Percentiles rank a stretch among this genome's conserved stretches.
Conservation (phyloP, 2,329 filamentous ascomycete genomes). For the Pseudogymnoascus sp. region DNA sequence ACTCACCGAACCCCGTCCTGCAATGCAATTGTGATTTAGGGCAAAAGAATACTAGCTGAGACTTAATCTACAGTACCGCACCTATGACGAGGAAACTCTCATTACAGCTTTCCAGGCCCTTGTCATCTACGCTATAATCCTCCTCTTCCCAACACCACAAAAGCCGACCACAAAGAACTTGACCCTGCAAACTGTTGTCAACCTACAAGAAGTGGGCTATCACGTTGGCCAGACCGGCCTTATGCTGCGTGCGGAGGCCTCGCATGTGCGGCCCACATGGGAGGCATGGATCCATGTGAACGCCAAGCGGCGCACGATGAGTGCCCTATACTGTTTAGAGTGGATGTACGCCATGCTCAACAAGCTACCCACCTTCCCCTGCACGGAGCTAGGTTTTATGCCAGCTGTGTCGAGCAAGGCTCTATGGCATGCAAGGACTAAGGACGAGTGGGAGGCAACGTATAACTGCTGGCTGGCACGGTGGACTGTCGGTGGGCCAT, state of each 20-base stretch:
- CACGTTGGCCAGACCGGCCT: slow-evolving; percentile 29
- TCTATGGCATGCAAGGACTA: slow-evolving; percentile 31
- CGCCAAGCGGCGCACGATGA: slow-evolving; percentile 40
- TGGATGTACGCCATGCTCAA: slow-evolving; percentile 34
- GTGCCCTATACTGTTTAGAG: slow-evolving; percentile 31
- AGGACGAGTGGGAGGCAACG: slow-evolving; percentile 28
- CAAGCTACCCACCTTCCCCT: slow-evolving; percentile 29
- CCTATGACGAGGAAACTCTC: slow-evolving; percentile 29
- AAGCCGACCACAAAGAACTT: slow-evolving; percentile 20
- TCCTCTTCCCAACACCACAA: slow-evolving; percentile 30
- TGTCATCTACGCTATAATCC: slow-evolving; percentile 31
- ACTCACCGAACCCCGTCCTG: not conserved
- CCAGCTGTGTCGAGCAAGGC: slow-evolving; percentile 33
- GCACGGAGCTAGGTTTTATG: slow-evolving; percentile 32
- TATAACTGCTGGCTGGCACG: slow-evolving; percentile 30
- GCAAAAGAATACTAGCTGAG: not conserved
- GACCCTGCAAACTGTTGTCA: slow-evolving; percentile 26
- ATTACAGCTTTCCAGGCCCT: slow-evolving; percentile 32
- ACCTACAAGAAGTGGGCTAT: slow-evolving; percentile 27
- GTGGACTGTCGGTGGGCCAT: slow-evolving; percentile 27
- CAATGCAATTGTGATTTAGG: not conserved
- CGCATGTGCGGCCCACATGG: slow-evolving; percentile 29
- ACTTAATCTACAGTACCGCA: slow-evolving; percentile 24
- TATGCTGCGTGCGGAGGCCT: slow-evolving; percentile 30
- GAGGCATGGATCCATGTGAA: slow-evolving; percentile 41